Evolutionary conservation across 169 alveolate species (phyloP), one percentile per base, ranked within the genome.

Genomic region (Cryptosporidium sp.): DNA sequence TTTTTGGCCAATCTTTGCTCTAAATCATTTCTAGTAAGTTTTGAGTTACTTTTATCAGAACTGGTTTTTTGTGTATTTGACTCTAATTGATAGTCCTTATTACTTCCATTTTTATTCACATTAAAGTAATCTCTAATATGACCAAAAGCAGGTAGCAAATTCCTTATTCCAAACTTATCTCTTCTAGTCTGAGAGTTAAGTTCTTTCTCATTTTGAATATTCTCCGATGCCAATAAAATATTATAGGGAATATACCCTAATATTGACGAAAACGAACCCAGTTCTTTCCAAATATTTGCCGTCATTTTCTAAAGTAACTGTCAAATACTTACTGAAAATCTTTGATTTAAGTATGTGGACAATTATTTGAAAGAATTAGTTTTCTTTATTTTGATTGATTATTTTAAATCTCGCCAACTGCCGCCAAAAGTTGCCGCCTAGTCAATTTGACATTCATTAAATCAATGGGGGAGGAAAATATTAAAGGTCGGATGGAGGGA

Each of bases 1-100:
- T 80, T 80, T 0, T 42, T 80, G 1, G 89, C 89, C 26, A 80
- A 65, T 39, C 52, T 56, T 14, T 39, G 70, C 48, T 80, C 75
- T 23, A 80, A 31, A n/a, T 80, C 75, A 26, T 80, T 80, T 60
- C 89, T 80, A 14, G 68, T 80, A 2, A 80, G 72, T 14, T 37
- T 37, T 10, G 72, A 37, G 21, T 10, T 23, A 71, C 56, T 33
- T 29, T 9, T 31, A 29, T 67, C 73, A 6, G 73, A 67, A 6
- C 23, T 67, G 3, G 0, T 16, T 67, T 16, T 33, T 67, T 18
- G 73, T 18, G 31, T 33, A 14, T n/a, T 31, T 8, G 29, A 21
- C 16, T 10, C 73, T 18, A 53, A 67, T 67, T n/a, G 73, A 2
- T 56, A 12, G 0, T 29, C 23, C 9, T 26, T 42, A 35, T 51